Evolutionary conservation across 257 asterid genomes (phyloP).

Genomic region (Paraleonurus japonicus): DNA sequence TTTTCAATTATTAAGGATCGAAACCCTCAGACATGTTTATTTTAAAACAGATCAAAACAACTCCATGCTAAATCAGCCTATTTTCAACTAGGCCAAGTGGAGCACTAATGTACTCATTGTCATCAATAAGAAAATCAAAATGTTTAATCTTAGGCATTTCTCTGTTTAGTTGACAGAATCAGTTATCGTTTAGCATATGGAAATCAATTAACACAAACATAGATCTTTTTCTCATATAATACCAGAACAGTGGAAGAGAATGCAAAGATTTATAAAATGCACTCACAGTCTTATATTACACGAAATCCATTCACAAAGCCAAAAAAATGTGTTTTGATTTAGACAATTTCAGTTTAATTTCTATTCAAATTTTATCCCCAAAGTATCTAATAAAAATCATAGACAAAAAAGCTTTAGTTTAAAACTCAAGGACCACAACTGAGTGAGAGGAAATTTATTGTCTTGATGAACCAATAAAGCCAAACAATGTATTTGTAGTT

Average conservation of each 20-base stretch:
- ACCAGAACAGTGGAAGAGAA: slow-evolving; percentile 13
- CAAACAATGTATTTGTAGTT: slow-evolving; percentile 20
- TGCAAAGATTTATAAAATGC: slow-evolving; percentile 2
- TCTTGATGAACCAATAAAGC: slow-evolving; percentile 21
- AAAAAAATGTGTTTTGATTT: neutral
- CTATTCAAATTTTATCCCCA: neutral
- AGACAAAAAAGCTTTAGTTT: neutral
- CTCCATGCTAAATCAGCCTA: slow-evolving; percentile 8
- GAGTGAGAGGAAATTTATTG: slow-evolving; percentile 19
- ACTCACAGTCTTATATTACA: neutral
- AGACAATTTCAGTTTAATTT: neutral
- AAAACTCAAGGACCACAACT: slow-evolving; percentile 19
- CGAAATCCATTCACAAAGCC: neutral
- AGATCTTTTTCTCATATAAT: neutral
- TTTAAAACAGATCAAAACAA: slow-evolving; percentile 10
- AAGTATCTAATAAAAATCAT: neutral
- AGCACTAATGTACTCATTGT: slow-evolving; percentile 8
- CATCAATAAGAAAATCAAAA: slow-evolving; percentile 7
- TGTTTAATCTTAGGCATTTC: neutral
- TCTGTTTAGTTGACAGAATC: neutral
- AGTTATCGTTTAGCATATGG: neutral
- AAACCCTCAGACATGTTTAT: neutral
- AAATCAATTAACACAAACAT: neutral
- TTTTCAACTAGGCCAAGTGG: neutral
- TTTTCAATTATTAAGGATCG: slow-evolving; percentile 25